Conservation (phyloP, 169 alveolate genomes). For the Miamiensis avidus region DNA sequence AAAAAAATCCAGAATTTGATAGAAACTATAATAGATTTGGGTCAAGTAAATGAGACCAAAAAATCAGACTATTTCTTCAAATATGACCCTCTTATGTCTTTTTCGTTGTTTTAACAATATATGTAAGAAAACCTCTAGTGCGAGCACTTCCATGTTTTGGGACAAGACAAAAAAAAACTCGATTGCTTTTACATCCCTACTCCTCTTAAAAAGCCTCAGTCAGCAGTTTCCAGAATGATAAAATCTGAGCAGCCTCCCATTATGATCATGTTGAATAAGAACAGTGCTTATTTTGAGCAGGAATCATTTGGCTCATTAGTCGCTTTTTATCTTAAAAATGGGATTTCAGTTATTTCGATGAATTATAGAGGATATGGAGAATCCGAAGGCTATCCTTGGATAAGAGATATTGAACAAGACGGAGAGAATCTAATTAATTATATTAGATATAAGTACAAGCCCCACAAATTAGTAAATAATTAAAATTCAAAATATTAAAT, state of each 20-base stretch:
- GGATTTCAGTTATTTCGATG: slow-evolving; percentile 15
- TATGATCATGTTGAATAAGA: not conserved
- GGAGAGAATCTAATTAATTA: not conserved
- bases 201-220: not conserved
- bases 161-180: not conserved
- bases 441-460: not conserved
- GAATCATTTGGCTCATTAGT: not conserved
- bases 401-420: slow-evolving; percentile 7
- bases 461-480: not conserved
- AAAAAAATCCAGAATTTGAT: not conserved
- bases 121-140: not conserved
- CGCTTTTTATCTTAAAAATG: not conserved
- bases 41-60: not conserved
- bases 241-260: not conserved
- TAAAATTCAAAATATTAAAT: no score
- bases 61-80: not conserved
- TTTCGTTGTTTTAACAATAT: not conserved
- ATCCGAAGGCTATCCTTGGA: slow-evolving; percentile 72
- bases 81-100: not conserved
- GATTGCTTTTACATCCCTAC: not conserved
- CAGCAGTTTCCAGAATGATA: not conserved
- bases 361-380: slow-evolving; percentile 87
- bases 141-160: not conserved
- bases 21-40: not conserved
- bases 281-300: not conserved